Percentiles rank a stretch among this genome's conserved stretches.
phyloP scores from a whole-genome alignment of 163 green algal species.

The Coccomyxa subellipsoidea region DNA sequence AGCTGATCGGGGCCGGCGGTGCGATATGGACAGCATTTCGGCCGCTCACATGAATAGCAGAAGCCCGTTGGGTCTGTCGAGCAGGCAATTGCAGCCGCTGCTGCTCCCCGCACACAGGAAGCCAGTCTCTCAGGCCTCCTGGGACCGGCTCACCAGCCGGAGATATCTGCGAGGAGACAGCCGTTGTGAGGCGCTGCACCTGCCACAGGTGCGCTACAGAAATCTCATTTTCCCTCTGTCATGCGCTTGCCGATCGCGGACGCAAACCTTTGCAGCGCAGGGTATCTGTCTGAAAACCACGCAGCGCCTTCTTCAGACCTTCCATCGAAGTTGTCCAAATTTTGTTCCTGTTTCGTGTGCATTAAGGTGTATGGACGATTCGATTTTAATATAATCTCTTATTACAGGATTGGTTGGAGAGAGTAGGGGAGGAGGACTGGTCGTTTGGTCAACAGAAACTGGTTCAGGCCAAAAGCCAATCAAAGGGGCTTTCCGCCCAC shows the following conservation, averaged over 20 bases:
- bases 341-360: background rate
- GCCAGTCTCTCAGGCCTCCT: background rate
- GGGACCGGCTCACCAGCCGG: background rate
- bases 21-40: background rate
- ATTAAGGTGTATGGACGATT: background rate
- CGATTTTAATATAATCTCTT: background rate
- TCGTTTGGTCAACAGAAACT: background rate
- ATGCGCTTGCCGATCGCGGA: no score
- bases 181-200: background rate
- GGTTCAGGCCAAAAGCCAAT: background rate
- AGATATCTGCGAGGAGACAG: background rate
- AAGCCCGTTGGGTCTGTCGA: background rate
- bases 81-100: background rate
- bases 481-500: background rate
- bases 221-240: no score
- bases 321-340: background rate
- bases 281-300: background rate
- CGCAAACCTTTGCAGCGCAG: no score
- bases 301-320: background rate
- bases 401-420: slow-evolving; percentile 1
- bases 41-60: background rate
- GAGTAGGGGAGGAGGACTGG: background rate
- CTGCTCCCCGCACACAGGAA: background rate
- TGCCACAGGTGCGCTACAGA: background rate
- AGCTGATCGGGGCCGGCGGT: background rate